Evolutionary conservation across 495 filamentous ascomycete species (phyloP), one percentile per base, ranked within the genome.

Genomic region (Hapsidospora chrysogenum): DNA sequence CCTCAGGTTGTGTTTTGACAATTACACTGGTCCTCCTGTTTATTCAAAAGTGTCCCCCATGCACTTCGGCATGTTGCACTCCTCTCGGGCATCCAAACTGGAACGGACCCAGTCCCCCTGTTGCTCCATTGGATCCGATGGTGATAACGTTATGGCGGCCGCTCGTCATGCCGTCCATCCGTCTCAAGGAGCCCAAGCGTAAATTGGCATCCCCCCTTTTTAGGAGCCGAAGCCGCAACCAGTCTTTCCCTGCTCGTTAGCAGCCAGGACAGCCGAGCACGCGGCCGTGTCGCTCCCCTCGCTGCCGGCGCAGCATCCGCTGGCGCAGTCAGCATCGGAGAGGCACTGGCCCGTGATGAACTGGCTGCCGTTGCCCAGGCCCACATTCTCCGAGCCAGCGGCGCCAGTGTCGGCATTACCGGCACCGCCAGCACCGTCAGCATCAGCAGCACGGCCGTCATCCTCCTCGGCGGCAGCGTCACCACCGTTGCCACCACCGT

Each of bases 331-430:
- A 14, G 52, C 58, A 1, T 42, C 47, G 18, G 47, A 45, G 13
- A 52, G 42, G 42, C 60, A 64, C 17, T 58, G 50, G 2, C 60
- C 60, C n/a, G 56, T 58, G 41, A 61, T 63, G 23, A 6, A 26
- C 23, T 26, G 23, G 6, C 11, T 6, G 6, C 23, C 23, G 23
- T 26, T 26, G 6, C 23, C 23, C 6, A 11, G 6, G 23, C 23
- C 23, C 6, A 26, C 23, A 11, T 26, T 26, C 6, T 26, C 23
- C 6, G 11, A 26, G 11, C 23, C 23, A 6, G 23, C 6, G 6
- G 11, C 11, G 23, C 6, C 11, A 11, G 11, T 11, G 23, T 26
- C 23, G 23, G 11, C 11, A 11, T 11, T 11, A 6, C 11, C 6
- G 6, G 23, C 23, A 26, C 6, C 11, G 6, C 11, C 11, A 6